Evolutionary conservation across 2,329 filamentous ascomycete genomes (phyloP).

Genomic region (Curvularia spicifera): DNA sequence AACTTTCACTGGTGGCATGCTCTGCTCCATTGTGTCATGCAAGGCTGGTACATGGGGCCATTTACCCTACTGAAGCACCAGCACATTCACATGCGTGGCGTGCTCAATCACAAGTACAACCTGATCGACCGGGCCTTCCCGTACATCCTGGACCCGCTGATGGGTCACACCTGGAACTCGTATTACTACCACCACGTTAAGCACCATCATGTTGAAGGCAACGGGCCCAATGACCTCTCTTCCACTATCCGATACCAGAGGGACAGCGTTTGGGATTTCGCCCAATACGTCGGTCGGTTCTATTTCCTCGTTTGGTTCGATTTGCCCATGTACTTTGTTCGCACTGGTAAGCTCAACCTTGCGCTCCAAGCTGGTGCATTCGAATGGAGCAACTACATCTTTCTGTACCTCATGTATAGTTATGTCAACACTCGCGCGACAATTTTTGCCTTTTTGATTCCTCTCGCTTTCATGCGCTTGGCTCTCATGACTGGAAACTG

Average conservation of each 20-base stretch:
- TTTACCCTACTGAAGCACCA: constrained; percentile 87
- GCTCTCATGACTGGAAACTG: constrained; percentile 84
- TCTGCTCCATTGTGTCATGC: constrained; percentile 68
- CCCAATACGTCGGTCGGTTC: constrained; percentile 76
- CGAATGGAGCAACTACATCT: constrained; percentile 61
- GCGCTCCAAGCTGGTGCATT: constrained; percentile 65
- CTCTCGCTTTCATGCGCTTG: constrained; percentile 69
- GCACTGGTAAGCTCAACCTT: constrained; percentile 63
- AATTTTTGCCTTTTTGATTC: constrained; percentile 69
- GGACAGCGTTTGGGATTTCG: constrained; percentile 69
- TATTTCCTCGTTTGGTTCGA: constrained; percentile 77
- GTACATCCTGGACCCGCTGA: constrained; percentile 75
- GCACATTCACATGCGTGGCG: constrained; percentile 78
- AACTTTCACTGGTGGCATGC: constrained; percentile 73
- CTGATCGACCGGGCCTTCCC: constrained; percentile 71
- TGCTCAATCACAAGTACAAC: constrained; percentile 63
- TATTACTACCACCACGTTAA: constrained; percentile 89
- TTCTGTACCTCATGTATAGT: constrained; percentile 60
- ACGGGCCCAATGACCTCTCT: constrained; percentile 76
- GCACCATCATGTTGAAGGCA: constrained; percentile 82
- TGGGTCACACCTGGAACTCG: constrained; percentile 85
- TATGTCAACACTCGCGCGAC: constrained; percentile 61
- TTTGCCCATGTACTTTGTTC: constrained; percentile 73
- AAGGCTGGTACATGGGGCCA: constrained; percentile 71
- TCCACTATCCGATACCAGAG: constrained; percentile 79